Percentiles rank a stretch among this genome's conserved stretches.
Evolutionary conservation across 805 yeast genomes (phyloP).

Genomic region (Cyberlindnera misumaiensis): DNA sequence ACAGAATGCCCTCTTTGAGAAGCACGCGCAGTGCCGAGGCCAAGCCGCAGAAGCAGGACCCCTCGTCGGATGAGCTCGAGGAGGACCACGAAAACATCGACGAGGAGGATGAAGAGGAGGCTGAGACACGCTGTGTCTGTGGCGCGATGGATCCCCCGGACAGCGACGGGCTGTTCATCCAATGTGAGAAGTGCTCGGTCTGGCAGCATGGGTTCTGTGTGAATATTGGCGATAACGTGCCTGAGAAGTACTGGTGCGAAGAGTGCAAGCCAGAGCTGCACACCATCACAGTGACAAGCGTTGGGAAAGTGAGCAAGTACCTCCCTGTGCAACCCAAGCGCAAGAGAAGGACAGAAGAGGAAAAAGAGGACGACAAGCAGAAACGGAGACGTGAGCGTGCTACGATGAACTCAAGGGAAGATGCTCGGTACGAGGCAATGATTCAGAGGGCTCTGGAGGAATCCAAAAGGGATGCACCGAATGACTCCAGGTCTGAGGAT

Average conservation of each 20-base stretch:
- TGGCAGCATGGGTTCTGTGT: constrained; percentile 99
- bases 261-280: constrained; percentile 83
- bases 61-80: constrained; percentile 4
- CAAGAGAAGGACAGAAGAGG: constrained; percentile 6
- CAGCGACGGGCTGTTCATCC: constrained; percentile 61
- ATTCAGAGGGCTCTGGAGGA: constrained; percentile 35
- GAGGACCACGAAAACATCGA: constrained; percentile 16
- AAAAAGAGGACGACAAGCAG: constrained; percentile 7
- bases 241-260: constrained; percentile 96
- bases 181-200: constrained; percentile 84
- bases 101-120: constrained; percentile 34
- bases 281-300: constrained; percentile 39
- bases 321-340: constrained; percentile 35
- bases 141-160: constrained; percentile 38
- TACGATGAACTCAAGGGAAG: constrained; percentile 34
- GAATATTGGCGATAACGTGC: constrained; percentile 71
- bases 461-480: constrained; percentile 29
- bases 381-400: constrained; percentile 30
- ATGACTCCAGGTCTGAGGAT: constrained; percentile 3
- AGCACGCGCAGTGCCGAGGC: background rate
- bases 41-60: background rate
- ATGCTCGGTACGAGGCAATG: constrained; percentile 36
- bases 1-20: background rate
- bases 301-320: constrained; percentile 43
- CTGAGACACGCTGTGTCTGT: constrained; percentile 40